Evolutionary conservation across 305 asterid species (phyloP).

Genomic region (Fraxinus dipetala): DNA sequence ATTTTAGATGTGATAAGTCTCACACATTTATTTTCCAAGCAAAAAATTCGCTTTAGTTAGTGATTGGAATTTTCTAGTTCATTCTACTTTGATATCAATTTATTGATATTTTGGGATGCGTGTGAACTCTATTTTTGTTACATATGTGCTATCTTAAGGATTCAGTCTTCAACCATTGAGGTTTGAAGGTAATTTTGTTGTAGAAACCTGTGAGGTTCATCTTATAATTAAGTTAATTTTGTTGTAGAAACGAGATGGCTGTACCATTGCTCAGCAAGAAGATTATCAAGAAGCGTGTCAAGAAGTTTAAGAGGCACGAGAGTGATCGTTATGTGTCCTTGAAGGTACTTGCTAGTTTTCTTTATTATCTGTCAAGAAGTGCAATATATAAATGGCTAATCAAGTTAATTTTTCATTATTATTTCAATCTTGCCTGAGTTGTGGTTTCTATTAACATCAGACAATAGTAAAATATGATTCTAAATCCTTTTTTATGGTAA

Average conservation of each 20-base stretch:
- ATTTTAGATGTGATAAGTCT: background rate
- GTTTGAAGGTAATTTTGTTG: background rate
- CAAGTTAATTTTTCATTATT: background rate
- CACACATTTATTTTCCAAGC: background rate
- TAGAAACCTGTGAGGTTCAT: background rate
- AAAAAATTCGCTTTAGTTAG: background rate
- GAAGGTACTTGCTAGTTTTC: slow-evolving; percentile 22
- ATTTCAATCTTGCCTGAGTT: background rate
- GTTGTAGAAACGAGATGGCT: slow-evolving; percentile 25
- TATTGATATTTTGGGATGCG: background rate
- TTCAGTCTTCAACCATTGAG: background rate
- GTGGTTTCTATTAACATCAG: background rate
- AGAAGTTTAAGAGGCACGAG: slow-evolving; percentile 43
- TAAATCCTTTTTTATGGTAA: background rate
- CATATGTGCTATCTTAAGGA: background rate
- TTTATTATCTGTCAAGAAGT: background rate
- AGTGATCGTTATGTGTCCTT: slow-evolving; percentile 36
- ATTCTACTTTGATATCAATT: background rate
- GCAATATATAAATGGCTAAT: background rate
- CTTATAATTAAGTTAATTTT: background rate
- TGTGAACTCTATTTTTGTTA: background rate
- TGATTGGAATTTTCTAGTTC: background rate
- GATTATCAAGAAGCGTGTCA: slow-evolving; percentile 44
- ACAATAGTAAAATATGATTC: background rate
- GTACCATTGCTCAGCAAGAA: slow-evolving; percentile 36